Conservation (phyloP, 495 filamentous ascomycete species). For the Saxispiralis lemnorum region DNA sequence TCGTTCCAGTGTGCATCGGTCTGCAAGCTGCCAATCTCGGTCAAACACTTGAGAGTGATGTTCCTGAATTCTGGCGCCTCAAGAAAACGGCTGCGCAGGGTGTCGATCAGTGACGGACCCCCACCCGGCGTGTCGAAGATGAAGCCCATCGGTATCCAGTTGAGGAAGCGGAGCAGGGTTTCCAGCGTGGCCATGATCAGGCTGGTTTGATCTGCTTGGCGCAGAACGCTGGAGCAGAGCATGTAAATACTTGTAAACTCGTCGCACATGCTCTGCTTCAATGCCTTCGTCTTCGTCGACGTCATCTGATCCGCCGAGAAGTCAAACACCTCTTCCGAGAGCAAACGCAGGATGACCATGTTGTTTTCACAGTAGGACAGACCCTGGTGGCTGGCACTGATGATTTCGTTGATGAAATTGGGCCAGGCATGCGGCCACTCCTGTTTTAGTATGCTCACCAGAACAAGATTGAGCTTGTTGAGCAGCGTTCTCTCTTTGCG, state of each 20-base stretch:
- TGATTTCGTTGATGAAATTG: slow-evolving; percentile 98
- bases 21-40: slow-evolving; percentile 85
- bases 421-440: slow-evolving; percentile 99
- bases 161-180: slow-evolving; percentile 86
- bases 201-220: slow-evolving; percentile 69
- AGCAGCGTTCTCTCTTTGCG: slow-evolving; percentile 66
- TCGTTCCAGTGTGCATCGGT: slow-evolving; percentile 74
- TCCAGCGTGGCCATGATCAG: slow-evolving; percentile 87
- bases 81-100: slow-evolving; percentile 72
- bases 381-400: slow-evolving; percentile 82
- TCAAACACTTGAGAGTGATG: slow-evolving; percentile 87
- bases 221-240: slow-evolving; percentile 83
- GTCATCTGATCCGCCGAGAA: slow-evolving; percentile 98
- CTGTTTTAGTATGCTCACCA: slow-evolving; percentile 95
- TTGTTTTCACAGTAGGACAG: slow-evolving; percentile 98
- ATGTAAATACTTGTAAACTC: slow-evolving; percentile 97
- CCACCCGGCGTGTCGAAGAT: slow-evolving; percentile 75
- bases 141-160: slow-evolving; percentile 96
- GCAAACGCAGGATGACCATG: slow-evolving; percentile 88
- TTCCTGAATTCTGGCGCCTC: slow-evolving; percentile 88
- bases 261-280: slow-evolving; percentile 94
- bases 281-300: slow-evolving; percentile 78
- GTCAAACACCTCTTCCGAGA: slow-evolving; percentile 97
- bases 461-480: slow-evolving; percentile 93
- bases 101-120: slow-evolving; percentile 58